Base-by-base conservation (phyloP, 2,329 filamentous ascomycete species). In the Dactylellina drechsleri region DNA sequence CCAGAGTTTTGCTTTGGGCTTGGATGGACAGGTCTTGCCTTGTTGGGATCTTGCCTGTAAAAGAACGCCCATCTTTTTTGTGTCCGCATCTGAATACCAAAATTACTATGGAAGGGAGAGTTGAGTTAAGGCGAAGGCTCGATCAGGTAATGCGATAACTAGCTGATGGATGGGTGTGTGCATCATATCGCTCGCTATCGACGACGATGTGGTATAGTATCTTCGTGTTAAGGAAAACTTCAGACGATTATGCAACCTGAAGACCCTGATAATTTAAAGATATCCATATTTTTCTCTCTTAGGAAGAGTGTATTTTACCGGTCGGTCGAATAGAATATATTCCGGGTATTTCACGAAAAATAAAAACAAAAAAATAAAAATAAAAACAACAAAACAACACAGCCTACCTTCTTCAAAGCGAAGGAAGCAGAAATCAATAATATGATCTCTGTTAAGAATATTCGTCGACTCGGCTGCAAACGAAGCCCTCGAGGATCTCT, bases 191-290 rank as follows among this genome's bases (percentile, higher is more conserved):
- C 58, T 52, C 26, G n/a, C 28, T 1, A 13, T 62, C 4, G 45
- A 36, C 31, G 31, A 36, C 31, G 10, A 36, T 36, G 31, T 36
- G 31, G 31, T 36, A 36, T 36, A 36, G 31, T 36, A 36, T 36
- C 31, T 7, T 36, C 31, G 31, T 74, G 31, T 74, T 62, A 57
- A 58, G 61, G 58, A 45, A 70, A 67, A 74, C 70, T 74, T 74
- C 70, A 74, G 70, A 74, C 62, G 62, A 66, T 62, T 74, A 74
- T 74, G 70, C 70, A 74, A 66, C 60, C 57, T 50, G 40, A 56
- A 56, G 47, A 60, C 70, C 70, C 70, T 74, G 70, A 74, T 62
- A 56, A 67, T 74, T 67, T 66, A 31, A 70, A 2, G 45, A 56
- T 31, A 26, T 49, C 41, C 60, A 66, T 36, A 3, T 36, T 36